These are phyloP conservation scores for Tricholoma saponaceum DNA, from an alignment of 768 basidiomycete species.

Conservation along the genomic window DNA sequence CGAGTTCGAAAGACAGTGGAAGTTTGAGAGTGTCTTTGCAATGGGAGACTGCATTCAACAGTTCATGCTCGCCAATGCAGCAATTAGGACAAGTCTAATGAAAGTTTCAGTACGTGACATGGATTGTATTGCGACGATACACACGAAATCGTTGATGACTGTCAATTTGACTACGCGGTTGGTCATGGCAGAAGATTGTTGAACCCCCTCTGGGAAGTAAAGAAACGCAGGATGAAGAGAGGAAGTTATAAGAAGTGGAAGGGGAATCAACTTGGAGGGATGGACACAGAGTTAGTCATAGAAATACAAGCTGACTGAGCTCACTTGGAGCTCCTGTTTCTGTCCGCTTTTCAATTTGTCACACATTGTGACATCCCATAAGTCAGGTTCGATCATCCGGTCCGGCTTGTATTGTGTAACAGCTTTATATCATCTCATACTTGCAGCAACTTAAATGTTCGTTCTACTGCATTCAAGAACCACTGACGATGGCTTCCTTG, in stretches of 20 bases:
- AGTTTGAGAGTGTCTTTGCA: conserved; percentile 45
- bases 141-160: conserved; percentile 46
- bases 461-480: too few species aligned
- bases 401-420: not conserved
- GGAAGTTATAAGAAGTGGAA: conserved; percentile 12
- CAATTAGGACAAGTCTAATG: conserved; percentile 48
- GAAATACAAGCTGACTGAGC: conserved; percentile 25
- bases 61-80: conserved; percentile 49
- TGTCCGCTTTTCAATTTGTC: conserved; percentile 10
- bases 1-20: conserved; percentile 46
- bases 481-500: too few species aligned
- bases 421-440: too few species aligned
- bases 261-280: conserved; percentile 3
- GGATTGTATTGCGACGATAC: conserved; percentile 5
- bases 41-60: conserved; percentile 43
- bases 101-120: not conserved
- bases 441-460: too few species aligned
- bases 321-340: conserved; percentile 3
- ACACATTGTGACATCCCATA: not conserved
- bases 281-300: conserved; percentile 22
- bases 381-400: not conserved
- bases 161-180: conserved; percentile 43
- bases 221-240: conserved; percentile 6
- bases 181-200: conserved; percentile 27
- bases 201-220: conserved; percentile 4